These are phyloP conservation scores for Lipomyces kockii DNA, from an alignment of 805 yeast species.

Conservation along the genomic window DNA sequence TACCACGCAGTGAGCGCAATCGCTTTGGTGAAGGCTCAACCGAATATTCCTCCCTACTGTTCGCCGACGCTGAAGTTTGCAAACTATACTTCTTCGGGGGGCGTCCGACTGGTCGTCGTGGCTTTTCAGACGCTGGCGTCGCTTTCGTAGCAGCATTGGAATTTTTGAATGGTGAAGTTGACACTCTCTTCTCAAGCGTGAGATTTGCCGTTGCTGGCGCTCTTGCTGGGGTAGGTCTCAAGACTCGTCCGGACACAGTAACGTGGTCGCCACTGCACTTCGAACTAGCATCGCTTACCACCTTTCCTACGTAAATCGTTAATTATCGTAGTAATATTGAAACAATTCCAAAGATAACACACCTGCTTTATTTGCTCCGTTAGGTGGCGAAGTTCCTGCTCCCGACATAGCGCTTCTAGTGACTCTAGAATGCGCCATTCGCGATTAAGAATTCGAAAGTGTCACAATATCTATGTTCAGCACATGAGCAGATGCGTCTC, in stretches of 20 bases:
- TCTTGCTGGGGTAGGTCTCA: not conserved
- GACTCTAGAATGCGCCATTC: constrained; percentile 30
- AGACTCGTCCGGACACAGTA: not conserved
- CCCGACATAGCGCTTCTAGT: constrained; percentile 18
- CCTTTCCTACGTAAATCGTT: not conserved
- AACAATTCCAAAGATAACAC: not conserved
- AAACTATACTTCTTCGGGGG: not conserved
- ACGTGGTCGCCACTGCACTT: not conserved
- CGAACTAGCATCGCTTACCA: not conserved
- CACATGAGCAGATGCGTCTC: constrained; percentile 22
- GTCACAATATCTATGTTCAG: not conserved
- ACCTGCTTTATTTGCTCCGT: not conserved
- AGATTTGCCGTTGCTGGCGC: not conserved
- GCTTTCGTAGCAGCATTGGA: not conserved
- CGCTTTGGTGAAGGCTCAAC: constrained; percentile 1
- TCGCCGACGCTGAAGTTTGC: not conserved
- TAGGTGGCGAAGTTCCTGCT: not conserved
- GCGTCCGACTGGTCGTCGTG: constrained; percentile 1
- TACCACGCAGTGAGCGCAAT: not conserved
- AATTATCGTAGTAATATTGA: not conserved
- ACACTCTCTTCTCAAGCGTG: not conserved
- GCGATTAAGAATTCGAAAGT: constrained; percentile 2
- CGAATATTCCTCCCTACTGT: not conserved
- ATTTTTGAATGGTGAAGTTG: not conserved
- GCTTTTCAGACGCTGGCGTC: not conserved